Conservation (phyloP, 805 yeast species). For the Ogataea saltuana region DNA sequence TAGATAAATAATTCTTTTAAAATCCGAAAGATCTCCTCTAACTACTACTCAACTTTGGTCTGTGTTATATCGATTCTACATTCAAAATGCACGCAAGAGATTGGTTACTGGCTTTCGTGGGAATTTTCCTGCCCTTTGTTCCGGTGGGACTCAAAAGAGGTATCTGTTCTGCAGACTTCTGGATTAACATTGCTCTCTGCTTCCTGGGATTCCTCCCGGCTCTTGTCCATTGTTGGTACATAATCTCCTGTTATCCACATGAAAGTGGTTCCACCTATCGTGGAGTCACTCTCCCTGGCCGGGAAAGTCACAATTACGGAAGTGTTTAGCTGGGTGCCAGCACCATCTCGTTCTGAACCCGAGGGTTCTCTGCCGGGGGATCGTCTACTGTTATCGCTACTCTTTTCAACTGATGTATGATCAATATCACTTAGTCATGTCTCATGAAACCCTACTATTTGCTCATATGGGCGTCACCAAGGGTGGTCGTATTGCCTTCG, state of each 20-base stretch:
- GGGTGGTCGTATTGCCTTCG: too few species aligned
- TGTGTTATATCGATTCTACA: neutral
- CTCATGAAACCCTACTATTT: too few species aligned
- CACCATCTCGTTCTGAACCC: neutral
- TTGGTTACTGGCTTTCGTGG: slow-evolving; percentile 66
- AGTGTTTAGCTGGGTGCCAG: slow-evolving; percentile 20
- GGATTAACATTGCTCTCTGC: slow-evolving; percentile 68
- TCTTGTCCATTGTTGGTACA: slow-evolving; percentile 73
- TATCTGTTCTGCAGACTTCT: slow-evolving; percentile 54
- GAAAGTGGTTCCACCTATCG: slow-evolving; percentile 29
- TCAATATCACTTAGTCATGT: too few species aligned
- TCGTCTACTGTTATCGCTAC: too few species aligned
- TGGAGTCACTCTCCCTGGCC: slow-evolving; percentile 40
- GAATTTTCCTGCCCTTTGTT: slow-evolving; percentile 69
- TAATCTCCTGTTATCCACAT: slow-evolving; percentile 70
- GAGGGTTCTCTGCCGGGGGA: too few species aligned
- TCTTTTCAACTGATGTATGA: too few species aligned
- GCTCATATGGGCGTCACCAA: too few species aligned
- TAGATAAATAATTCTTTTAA: too few species aligned
- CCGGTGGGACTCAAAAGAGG: slow-evolving; percentile 74
- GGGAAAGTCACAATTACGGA: slow-evolving; percentile 37
- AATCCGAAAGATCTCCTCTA: too few species aligned
- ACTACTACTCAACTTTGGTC: neutral
- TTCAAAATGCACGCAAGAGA: slow-evolving; percentile 38
- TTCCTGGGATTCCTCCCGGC: slow-evolving; percentile 77